Conservation (phyloP, 2,329 filamentous ascomycete species). For the Orbilia ellipsospora region DNA sequence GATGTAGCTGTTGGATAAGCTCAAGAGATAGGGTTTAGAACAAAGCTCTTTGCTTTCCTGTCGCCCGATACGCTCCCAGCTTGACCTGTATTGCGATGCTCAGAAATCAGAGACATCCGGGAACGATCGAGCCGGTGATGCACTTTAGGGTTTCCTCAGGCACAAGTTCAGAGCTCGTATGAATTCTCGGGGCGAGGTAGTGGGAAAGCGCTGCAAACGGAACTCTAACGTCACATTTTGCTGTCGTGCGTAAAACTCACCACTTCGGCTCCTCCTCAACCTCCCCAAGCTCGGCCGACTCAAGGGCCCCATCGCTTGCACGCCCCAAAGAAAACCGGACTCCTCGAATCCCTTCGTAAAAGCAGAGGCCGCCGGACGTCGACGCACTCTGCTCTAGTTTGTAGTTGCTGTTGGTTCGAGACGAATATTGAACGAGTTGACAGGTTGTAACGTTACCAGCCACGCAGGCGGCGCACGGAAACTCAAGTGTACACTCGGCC, state of each 20-base stretch:
- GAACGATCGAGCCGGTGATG: too few species aligned
- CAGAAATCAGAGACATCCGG: too few species aligned
- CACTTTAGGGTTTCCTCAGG: too few species aligned
- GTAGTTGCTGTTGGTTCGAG: background rate
- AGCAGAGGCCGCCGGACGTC: background rate
- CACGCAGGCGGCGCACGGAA: background rate
- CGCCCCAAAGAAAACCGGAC: background rate
- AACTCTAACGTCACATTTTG: constrained; percentile 6
- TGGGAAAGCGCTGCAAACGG: constrained; percentile 42
- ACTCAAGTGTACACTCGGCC: background rate
- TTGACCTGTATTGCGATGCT: too few species aligned
- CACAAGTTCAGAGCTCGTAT: too few species aligned
- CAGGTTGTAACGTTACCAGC: background rate
- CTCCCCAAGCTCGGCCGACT: constrained; percentile 55
- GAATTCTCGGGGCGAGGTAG: background rate
- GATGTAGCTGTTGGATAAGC: too few species aligned
- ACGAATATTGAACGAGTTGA: background rate
- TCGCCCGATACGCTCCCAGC: too few species aligned
- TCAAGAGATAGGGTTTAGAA: too few species aligned
- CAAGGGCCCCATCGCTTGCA: constrained; percentile 44
- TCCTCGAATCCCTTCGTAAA: background rate
- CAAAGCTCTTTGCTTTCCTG: too few species aligned
- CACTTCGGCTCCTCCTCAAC: constrained; percentile 54
- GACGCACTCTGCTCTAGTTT: background rate
- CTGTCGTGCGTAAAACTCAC: constrained; percentile 33